Percentiles rank a stretch among this genome's conserved stretches.
Conservation (phyloP, 371 early-diverging fungal species). For the Mucor plumbeus region DNA sequence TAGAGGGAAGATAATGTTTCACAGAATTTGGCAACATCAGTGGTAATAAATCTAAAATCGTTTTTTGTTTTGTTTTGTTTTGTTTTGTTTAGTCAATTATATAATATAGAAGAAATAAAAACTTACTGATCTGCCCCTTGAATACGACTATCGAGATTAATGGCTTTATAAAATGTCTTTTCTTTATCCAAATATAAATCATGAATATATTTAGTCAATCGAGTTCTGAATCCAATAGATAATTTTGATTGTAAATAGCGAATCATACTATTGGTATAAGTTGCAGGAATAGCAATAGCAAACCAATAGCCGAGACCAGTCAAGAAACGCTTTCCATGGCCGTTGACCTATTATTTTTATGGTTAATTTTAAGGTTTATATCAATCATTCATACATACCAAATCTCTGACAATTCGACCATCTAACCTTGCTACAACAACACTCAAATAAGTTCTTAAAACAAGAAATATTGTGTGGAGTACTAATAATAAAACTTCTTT, state of each 20-base stretch:
- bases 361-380: not conserved
- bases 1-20: conserved; percentile 77
- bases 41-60: conserved; percentile 68
- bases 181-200: conserved; percentile 76
- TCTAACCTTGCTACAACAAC: conserved; percentile 94
- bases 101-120: not conserved
- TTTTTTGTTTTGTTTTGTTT: not conserved
- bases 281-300: conserved; percentile 94
- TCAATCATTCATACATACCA: conserved; percentile 60
- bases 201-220: conserved; percentile 81
- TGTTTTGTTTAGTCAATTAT: not conserved
- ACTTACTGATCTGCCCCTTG: conserved; percentile 85
- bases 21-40: conserved; percentile 86
- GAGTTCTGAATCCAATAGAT: conserved; percentile 86
- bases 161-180: conserved; percentile 83
- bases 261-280: conserved; percentile 97
- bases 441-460: conserved; percentile 90
- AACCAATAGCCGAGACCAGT: conserved; percentile 88
- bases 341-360: conserved; percentile 36
- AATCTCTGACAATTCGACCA: conserved; percentile 90
- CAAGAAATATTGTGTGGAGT: conserved; percentile 85
- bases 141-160: conserved; percentile 84
- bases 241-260: conserved; percentile 92
- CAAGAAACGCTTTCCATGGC: conserved; percentile 40
- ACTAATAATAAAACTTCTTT: conserved; percentile 83